Percentiles rank a stretch among this genome's conserved stretches.
phyloP scores from a whole-genome alignment of 441 rosid genomes.

The Viola pubescens region DNA sequence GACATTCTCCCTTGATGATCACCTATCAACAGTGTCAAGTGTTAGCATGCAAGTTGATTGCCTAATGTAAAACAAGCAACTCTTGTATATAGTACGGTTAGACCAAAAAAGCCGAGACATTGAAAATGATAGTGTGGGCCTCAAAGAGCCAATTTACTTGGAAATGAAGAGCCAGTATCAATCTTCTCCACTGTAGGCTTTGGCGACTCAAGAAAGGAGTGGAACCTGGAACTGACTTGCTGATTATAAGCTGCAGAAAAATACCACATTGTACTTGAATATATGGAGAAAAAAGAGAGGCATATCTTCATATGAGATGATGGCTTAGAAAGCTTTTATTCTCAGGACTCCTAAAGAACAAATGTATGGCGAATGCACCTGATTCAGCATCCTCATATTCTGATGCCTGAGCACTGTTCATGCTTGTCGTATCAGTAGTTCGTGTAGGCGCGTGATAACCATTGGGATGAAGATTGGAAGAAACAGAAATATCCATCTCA shows the following conservation, averaged over 20 bases:
- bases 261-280: conserved; percentile 15
- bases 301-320: conserved; percentile 16
- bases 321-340: conserved; percentile 1
- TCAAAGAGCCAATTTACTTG: conserved; percentile 32
- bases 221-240: conserved; percentile 43
- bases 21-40: conserved; percentile 28
- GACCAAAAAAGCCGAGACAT: conserved; percentile 1
- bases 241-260: conserved; percentile 52
- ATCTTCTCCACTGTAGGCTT: conserved; percentile 34
- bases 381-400: conserved; percentile 85
- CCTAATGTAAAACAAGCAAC: neutral
- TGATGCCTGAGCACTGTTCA: conserved; percentile 54
- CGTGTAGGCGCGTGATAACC: conserved; percentile 43
- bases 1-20: conserved; percentile 40
- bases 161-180: conserved; percentile 37
- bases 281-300: conserved; percentile 9
- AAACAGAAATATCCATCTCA: conserved; percentile 50
- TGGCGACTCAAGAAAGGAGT: conserved; percentile 39
- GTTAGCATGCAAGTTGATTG: conserved; percentile 13
- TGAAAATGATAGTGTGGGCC: too few relatives aligned
- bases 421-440: conserved; percentile 56
- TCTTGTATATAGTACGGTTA: neutral
- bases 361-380: conserved; percentile 35
- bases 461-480: conserved; percentile 41
- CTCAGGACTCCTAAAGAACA: conserved; percentile 9